Conservation (phyloP, 1,284 basidiomycete genomes). For the Cryptococcus wingfieldii region DNA sequence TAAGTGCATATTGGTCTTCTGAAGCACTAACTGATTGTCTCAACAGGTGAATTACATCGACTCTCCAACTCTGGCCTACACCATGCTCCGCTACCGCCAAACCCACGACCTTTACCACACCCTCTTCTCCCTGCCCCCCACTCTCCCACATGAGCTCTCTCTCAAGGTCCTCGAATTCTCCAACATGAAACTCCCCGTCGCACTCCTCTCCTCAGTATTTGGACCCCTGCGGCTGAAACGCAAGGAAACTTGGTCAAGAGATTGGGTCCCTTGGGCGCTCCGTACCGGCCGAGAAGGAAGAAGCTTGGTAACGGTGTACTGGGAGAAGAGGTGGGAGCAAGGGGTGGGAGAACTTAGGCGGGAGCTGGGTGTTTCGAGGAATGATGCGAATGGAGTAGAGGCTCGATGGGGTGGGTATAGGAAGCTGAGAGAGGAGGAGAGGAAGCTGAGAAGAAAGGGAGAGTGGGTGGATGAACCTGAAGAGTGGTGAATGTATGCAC, state of each 20-base stretch:
- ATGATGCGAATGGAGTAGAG: slow-evolving; percentile 35
- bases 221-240: slow-evolving; percentile 53
- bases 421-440: slow-evolving; percentile 44
- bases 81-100: slow-evolving; percentile 97
- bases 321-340: slow-evolving; percentile 92
- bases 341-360: slow-evolving; percentile 47
- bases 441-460: slow-evolving; percentile 38
- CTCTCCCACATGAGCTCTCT: slow-evolving; percentile 87
- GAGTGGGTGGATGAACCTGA: slow-evolving; percentile 50
- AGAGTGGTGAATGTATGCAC: slow-evolving; percentile 31
- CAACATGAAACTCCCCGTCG: slow-evolving; percentile 87
- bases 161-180: slow-evolving; percentile 94
- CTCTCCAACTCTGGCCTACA: slow-evolving; percentile 88
- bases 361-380: slow-evolving; percentile 30
- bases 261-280: slow-evolving; percentile 88
- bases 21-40: neutral
- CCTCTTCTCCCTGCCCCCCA: slow-evolving; percentile 83
- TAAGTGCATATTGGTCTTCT: slow-evolving; percentile 48
- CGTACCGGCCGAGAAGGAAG: slow-evolving; percentile 67
- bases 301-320: slow-evolving; percentile 85
- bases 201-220: slow-evolving; percentile 73
- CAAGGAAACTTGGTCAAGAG: slow-evolving; percentile 47
- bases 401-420: slow-evolving; percentile 48
- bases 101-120: slow-evolving; percentile 72
- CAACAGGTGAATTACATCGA: slow-evolving; percentile 87